Evolutionary conservation across 2,329 filamentous ascomycete species (phyloP).

Genomic region (Colletotrichum camelliae): DNA sequence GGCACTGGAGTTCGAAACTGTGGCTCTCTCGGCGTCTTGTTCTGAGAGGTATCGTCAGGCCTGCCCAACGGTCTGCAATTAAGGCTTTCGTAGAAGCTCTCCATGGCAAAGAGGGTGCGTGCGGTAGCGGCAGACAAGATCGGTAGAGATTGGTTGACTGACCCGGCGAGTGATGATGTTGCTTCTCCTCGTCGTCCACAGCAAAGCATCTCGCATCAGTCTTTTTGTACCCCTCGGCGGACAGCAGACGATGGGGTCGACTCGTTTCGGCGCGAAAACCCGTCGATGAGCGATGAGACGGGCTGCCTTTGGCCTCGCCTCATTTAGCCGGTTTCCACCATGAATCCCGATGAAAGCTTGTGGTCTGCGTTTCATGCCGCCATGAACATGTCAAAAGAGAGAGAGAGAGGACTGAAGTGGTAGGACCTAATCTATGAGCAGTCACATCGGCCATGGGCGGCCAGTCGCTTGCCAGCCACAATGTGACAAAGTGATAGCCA

Average conservation of each 20-base stretch:
- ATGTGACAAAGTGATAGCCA: not conserved
- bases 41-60: not conserved
- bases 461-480: no score
- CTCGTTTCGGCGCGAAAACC: not conserved
- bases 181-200: not conserved
- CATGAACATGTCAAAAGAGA: not conserved
- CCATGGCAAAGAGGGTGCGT: not conserved
- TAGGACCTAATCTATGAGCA: not conserved
- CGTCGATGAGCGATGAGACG: not conserved
- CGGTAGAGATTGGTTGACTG: not conserved
- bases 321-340: not conserved
- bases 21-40: not conserved
- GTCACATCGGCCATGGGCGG: not conserved
- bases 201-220: not conserved
- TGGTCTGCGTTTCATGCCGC: not conserved
- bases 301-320: not conserved
- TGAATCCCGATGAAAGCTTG: not conserved
- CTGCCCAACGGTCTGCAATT: not conserved
- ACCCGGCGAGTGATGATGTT: not conserved
- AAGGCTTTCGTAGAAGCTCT: not conserved
- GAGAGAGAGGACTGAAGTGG: not conserved
- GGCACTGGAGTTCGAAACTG: not conserved
- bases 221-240: not conserved
- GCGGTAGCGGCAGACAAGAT: not conserved
- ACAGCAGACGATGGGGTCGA: not conserved